phyloP scores from a whole-genome alignment of 164 flowering plant genomes.

The Hamamelis virginiana region DNA sequence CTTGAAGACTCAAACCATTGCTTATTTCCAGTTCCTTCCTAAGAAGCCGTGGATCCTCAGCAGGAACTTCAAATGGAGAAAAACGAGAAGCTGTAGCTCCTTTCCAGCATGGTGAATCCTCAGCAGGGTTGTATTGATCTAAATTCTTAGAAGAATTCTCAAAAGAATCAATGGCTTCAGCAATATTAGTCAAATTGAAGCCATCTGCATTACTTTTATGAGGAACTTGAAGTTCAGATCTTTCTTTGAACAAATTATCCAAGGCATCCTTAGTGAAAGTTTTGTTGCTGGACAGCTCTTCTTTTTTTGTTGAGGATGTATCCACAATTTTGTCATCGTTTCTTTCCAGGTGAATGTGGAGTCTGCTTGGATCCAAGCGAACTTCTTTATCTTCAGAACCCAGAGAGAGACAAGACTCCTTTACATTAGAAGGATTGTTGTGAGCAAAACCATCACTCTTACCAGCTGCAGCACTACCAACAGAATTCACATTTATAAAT shows the following conservation, averaged over 20 bases:
- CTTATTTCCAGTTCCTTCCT: constrained; percentile 19
- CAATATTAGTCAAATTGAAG: constrained; percentile 14
- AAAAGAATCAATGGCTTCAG: constrained; percentile 19
- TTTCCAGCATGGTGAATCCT: constrained; percentile 88
- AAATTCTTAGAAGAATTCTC: constrained; percentile 34
- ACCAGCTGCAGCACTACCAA: constrained; percentile 10
- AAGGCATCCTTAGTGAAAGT: constrained; percentile 13
- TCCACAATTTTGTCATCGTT: constrained; percentile 11
- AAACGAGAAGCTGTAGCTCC: constrained; percentile 42
- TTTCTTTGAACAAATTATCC: constrained; percentile 14
- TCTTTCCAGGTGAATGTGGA: constrained; percentile 15
- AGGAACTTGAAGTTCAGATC: constrained; percentile 19
- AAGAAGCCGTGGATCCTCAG: constrained; percentile 16
- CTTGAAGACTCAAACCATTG: constrained; percentile 18
- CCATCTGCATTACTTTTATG: constrained; percentile 12
- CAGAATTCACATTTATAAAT: not conserved
- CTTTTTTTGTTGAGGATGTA: constrained; percentile 15
- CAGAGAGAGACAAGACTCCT: constrained; percentile 12
- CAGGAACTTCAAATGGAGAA: constrained; percentile 29
- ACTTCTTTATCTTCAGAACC: constrained; percentile 18
- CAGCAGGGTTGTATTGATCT: constrained; percentile 46
- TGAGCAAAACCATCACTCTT: constrained; percentile 6
- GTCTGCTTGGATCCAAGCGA: constrained; percentile 19
- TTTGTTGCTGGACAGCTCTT: not conserved
- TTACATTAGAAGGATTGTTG: not conserved